These are phyloP conservation scores for Pisolithus orientalis DNA, from an alignment of 768 basidiomycete genomes.

Conservation along the genomic window DNA sequence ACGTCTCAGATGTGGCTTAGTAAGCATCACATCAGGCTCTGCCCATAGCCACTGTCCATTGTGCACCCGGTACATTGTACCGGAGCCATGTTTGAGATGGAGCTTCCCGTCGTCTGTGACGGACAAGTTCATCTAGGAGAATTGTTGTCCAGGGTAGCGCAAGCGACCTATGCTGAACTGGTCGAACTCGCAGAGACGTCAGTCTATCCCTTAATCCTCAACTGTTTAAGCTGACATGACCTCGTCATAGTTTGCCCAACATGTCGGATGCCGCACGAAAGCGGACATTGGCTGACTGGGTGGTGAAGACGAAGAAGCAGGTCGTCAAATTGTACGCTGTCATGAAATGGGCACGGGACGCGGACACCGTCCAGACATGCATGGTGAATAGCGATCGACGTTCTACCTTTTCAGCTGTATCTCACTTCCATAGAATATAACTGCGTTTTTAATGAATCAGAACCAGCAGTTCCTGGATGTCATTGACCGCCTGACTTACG, in stretches of 20 bases:
- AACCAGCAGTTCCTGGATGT: constrained; percentile 77
- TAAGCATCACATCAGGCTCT: too few relatives aligned
- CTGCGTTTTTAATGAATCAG: constrained; percentile 79
- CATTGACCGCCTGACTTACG: constrained; percentile 54
- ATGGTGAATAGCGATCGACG: constrained; percentile 45
- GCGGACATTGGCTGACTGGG: constrained; percentile 79
- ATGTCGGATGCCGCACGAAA: constrained; percentile 81
- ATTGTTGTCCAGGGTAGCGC: constrained; percentile 68
- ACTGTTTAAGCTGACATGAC: constrained; percentile 3
- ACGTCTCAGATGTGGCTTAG: too few relatives aligned
- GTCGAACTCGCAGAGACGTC: constrained; percentile 85
- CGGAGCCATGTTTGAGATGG: constrained; percentile 48
- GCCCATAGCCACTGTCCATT: constrained; percentile 28
- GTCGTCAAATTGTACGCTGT: constrained; percentile 85
- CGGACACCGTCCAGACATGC: constrained; percentile 77
- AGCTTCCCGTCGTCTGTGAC: constrained; percentile 67
- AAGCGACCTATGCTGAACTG: constrained; percentile 77
- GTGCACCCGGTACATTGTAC: too few relatives aligned
- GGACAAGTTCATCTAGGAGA: constrained; percentile 72
- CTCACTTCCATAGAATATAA: constrained; percentile 59
- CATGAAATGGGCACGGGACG: constrained; percentile 82
- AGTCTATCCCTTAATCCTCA: constrained; percentile 17
- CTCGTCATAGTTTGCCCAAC: constrained; percentile 54
- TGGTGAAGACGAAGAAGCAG: constrained; percentile 86
- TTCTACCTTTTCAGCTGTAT: background rate